A percentile compares a stretch with the other conserved stretches of the same genome.
Evolutionary conservation across 1,284 basidiomycete genomes (phyloP).

Genomic region (Jaminaea rosea): DNA sequence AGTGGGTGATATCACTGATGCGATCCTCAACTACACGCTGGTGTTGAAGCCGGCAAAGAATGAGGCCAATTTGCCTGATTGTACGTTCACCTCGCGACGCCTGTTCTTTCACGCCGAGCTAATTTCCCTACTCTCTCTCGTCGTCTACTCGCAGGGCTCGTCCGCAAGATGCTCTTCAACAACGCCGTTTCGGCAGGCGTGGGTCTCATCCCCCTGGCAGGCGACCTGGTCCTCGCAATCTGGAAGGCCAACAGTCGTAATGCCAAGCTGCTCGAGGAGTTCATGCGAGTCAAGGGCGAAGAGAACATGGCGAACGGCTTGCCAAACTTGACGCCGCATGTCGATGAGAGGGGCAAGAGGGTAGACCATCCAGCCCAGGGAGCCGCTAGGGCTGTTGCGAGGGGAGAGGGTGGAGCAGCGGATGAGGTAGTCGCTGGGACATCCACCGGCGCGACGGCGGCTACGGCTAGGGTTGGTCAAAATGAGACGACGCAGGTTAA

Average conservation of each 20-base stretch:
- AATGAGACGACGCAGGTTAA: no score
- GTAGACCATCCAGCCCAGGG: constrained; percentile 7
- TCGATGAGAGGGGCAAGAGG: neutral
- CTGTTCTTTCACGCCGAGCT: neutral
- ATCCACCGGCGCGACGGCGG: no score
- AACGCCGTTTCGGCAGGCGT: constrained; percentile 64
- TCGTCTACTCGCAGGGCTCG: constrained; percentile 26
- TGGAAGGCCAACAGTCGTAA: constrained; percentile 88
- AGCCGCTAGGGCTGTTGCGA: constrained; percentile 4
- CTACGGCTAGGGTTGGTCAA: no score
- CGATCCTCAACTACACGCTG: constrained; percentile 64
- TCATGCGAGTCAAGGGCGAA: constrained; percentile 25
- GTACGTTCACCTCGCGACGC: constrained; percentile 1
- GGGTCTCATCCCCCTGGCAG: constrained; percentile 68
- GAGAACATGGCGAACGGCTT: constrained; percentile 31
- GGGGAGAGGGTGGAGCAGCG: no score
- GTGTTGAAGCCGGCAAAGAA: constrained; percentile 68
- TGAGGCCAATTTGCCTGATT: constrained; percentile 52
- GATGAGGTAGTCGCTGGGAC: no score
- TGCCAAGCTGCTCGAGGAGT: constrained; percentile 51
- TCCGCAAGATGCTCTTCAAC: constrained; percentile 60
- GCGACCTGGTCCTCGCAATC: constrained; percentile 64
- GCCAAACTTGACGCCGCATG: constrained; percentile 22
- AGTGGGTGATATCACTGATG: constrained; percentile 61
- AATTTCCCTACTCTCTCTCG: neutral